Conservation (phyloP, 2,329 filamentous ascomycete species). For the Paecilomyces dactylethromorphus region DNA sequence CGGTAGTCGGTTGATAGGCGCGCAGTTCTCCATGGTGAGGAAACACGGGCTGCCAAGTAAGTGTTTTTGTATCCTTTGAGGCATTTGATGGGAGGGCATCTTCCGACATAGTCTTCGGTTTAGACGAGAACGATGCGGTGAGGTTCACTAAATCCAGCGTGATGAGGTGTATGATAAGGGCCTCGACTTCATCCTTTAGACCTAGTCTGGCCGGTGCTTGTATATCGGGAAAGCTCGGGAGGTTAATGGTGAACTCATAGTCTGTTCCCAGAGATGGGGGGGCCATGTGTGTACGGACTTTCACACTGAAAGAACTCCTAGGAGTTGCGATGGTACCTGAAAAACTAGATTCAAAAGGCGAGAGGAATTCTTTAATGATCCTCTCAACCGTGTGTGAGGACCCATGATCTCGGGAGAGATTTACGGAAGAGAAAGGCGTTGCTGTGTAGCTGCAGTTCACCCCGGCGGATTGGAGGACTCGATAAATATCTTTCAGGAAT, state of each 20-base stretch:
- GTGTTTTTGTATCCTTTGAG: neutral
- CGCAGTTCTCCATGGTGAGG: constrained; percentile 30
- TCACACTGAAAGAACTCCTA: constrained; percentile 31
- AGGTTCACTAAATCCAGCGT: constrained; percentile 31
- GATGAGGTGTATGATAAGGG: constrained; percentile 27
- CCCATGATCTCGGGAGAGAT: constrained; percentile 5
- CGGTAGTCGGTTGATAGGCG: constrained; percentile 10
- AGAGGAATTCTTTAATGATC: constrained; percentile 35
- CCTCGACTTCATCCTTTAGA: constrained; percentile 26
- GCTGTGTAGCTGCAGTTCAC: constrained; percentile 20
- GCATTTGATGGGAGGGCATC: neutral
- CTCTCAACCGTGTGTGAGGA: constrained; percentile 27
- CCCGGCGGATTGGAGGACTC: constrained; percentile 25
- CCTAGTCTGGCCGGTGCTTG: constrained; percentile 27
- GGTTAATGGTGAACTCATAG: constrained; percentile 29
- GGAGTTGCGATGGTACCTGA: constrained; percentile 27
- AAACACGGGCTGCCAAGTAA: constrained; percentile 14
- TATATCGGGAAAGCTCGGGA: constrained; percentile 22
- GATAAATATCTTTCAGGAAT: constrained; percentile 23
- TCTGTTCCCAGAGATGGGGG: constrained; percentile 29
- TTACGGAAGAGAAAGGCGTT: constrained; percentile 19
- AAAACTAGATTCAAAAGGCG: constrained; percentile 38
- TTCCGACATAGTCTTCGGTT: neutral
- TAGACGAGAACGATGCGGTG: constrained; percentile 16
- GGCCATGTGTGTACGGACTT: constrained; percentile 27